Evolutionary conservation across 176 grass and related monocot species (phyloP).

Genomic region (Avena eriantha): DNA sequence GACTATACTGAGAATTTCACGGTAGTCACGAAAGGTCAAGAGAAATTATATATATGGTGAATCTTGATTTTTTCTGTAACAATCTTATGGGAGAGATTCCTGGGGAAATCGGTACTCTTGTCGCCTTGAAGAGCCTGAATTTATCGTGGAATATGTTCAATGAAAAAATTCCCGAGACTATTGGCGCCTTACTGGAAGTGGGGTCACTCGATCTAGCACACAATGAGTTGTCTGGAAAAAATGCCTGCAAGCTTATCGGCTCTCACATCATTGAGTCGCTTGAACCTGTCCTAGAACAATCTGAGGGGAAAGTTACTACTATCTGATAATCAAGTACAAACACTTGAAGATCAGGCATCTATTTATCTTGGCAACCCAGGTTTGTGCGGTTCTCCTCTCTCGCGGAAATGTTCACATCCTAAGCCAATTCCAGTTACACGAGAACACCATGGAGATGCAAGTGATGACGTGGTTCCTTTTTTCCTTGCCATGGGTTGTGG

Average conservation of each 20-base stretch:
- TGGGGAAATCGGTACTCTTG: neutral
- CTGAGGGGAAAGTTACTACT: neutral
- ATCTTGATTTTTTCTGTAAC: constrained; percentile 47
- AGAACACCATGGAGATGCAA: neutral
- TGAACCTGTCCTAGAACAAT: constrained; percentile 34
- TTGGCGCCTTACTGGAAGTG: neutral
- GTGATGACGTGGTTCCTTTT: neutral
- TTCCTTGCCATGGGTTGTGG: neutral
- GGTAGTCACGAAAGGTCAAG: constrained; percentile 39
- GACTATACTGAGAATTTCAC: neutral
- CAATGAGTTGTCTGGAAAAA: neutral
- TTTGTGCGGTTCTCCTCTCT: neutral
- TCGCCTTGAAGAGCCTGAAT: constrained; percentile 20
- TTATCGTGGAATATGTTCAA: neutral
- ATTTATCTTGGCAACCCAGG: neutral
- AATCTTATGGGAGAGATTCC: constrained; percentile 17
- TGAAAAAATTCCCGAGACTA: neutral
- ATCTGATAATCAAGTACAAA: neutral
- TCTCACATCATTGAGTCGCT: constrained; percentile 1
- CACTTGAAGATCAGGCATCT: neutral
- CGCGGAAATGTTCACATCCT: neutral
- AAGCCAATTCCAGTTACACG: neutral
- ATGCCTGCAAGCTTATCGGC: neutral
- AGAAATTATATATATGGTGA: constrained; percentile 9
- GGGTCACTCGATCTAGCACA: constrained; percentile 24